Percentiles rank a stretch among this genome's conserved stretches.
These are phyloP conservation scores for Pyrus communis DNA, from an alignment of 306 rosid species.

Conservation along the genomic window DNA sequence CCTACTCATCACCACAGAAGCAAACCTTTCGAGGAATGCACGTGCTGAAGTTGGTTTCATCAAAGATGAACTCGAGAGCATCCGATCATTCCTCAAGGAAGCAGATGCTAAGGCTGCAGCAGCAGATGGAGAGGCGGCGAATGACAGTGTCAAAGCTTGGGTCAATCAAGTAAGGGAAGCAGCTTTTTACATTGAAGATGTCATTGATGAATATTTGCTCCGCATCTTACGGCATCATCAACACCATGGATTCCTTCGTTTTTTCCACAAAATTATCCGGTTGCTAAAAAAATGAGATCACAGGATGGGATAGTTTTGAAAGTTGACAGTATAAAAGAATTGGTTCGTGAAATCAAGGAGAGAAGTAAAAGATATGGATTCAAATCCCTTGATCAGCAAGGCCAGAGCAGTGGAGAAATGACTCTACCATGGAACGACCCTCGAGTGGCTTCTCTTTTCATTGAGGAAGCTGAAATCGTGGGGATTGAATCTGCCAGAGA, in stretches of 20 bases:
- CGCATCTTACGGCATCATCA: not conserved
- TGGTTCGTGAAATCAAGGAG: not conserved
- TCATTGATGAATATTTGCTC: not conserved
- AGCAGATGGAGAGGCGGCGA: too few species aligned
- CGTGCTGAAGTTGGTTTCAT: not conserved
- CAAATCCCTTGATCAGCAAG: not conserved
- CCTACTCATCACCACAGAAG: not conserved
- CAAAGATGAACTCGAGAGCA: not conserved
- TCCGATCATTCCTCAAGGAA: not conserved
- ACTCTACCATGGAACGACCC: not conserved
- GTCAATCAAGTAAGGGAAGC: too few species aligned
- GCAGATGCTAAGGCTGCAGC: too few species aligned
- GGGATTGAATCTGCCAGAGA: conserved; percentile 8
- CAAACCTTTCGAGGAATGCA: not conserved
- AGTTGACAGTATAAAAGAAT: not conserved
- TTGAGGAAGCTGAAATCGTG: not conserved
- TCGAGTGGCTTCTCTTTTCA: not conserved
- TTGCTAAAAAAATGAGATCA: not conserved
- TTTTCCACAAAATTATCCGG: not conserved
- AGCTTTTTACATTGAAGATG: too few species aligned
- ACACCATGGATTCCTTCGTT: too few species aligned
- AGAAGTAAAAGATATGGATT: not conserved
- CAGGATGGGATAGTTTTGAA: not conserved
- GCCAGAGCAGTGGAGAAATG: not conserved
- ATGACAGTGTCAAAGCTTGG: too few species aligned